These are phyloP conservation scores for Thraustotheca clavata DNA, from an alignment of 352 stramenopile species.

Conservation along the genomic window DNA sequence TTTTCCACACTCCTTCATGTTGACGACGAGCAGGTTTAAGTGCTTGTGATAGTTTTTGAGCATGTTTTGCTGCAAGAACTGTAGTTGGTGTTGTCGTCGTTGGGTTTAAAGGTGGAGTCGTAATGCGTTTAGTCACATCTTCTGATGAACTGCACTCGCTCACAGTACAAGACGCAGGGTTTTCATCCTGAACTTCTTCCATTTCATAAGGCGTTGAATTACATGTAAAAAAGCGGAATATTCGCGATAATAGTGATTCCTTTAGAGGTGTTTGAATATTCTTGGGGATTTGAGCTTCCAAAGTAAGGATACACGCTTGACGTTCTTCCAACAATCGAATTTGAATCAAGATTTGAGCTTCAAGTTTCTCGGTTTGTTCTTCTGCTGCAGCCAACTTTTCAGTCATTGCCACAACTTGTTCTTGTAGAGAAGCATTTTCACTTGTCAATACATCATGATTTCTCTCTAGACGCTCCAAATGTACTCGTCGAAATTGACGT, in stretches of 20 bases:
- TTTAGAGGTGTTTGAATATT: conserved; percentile 38
- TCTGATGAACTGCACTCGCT: not conserved
- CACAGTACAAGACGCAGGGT: not conserved
- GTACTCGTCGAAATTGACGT: conserved; percentile 51
- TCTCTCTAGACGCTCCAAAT: conserved; percentile 61
- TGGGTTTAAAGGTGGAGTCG: not conserved
- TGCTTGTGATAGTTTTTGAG: not conserved
- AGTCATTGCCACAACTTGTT: conserved; percentile 33
- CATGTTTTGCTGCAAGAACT: not conserved
- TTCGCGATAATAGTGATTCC: conserved; percentile 55
- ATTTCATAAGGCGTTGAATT: conserved; percentile 25
- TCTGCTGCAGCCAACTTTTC: conserved; percentile 39
- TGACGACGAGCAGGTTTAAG: not conserved
- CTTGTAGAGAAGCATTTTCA: conserved; percentile 32
- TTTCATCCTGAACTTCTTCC: not conserved
- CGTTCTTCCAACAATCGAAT: conserved; percentile 49
- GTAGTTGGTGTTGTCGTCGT: not conserved
- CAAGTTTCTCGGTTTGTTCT: conserved; percentile 44
- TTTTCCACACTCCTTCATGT: conserved; percentile 18
- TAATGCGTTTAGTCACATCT: not conserved
- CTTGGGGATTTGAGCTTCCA: conserved; percentile 48
- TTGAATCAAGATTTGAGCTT: conserved; percentile 44
- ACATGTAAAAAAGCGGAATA: conserved; percentile 84
- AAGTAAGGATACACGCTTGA: conserved; percentile 39
- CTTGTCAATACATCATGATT: conserved; percentile 44